These are phyloP conservation scores for Boletus reticuloceps DNA, from an alignment of 768 basidiomycete genomes.

Conservation along the genomic window DNA sequence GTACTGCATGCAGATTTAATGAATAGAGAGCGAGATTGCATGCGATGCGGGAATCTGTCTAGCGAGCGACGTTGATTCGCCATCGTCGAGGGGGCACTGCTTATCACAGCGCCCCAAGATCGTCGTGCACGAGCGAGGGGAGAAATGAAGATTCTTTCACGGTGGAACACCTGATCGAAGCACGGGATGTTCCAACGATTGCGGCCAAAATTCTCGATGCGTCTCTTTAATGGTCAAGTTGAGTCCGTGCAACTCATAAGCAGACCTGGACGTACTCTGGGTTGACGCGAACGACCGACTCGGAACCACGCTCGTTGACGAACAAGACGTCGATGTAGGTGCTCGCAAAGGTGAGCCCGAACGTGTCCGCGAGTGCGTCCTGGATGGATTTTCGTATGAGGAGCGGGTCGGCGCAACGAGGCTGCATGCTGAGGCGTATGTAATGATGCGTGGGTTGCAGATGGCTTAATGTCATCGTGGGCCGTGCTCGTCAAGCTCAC, in stretches of 20 bases:
- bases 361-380: slow-evolving; percentile 50
- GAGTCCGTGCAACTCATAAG: background rate
- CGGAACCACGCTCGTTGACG: slow-evolving; percentile 31
- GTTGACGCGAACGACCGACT: slow-evolving; percentile 23
- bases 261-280: slow-evolving; percentile 13
- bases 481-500: background rate
- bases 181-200: slow-evolving; percentile 19
- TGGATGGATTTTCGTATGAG: slow-evolving; percentile 53
- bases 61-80: slow-evolving; percentile 7
- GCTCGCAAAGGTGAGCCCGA: slow-evolving; percentile 51
- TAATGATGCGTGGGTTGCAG: slow-evolving; percentile 22
- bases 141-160: slow-evolving; percentile 31
- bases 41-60: background rate
- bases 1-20: slow-evolving; percentile 7
- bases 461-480: slow-evolving; percentile 17
- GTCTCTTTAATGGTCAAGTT: slow-evolving; percentile 16
- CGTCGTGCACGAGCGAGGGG: slow-evolving; percentile 25
- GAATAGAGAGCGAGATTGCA: background rate
- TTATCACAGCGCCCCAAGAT: slow-evolving; percentile 1
- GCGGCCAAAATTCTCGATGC: slow-evolving; percentile 25
- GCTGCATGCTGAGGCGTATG: slow-evolving; percentile 22
- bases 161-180: slow-evolving; percentile 22
- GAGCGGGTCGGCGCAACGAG: slow-evolving; percentile 39
- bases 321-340: slow-evolving; percentile 61
- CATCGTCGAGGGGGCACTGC: slow-evolving; percentile 2